Evolutionary conservation across 177 flowering plant genomes (phyloP), one percentile per base, ranked within the genome.

Genomic region (Telopea speciosissima): DNA sequence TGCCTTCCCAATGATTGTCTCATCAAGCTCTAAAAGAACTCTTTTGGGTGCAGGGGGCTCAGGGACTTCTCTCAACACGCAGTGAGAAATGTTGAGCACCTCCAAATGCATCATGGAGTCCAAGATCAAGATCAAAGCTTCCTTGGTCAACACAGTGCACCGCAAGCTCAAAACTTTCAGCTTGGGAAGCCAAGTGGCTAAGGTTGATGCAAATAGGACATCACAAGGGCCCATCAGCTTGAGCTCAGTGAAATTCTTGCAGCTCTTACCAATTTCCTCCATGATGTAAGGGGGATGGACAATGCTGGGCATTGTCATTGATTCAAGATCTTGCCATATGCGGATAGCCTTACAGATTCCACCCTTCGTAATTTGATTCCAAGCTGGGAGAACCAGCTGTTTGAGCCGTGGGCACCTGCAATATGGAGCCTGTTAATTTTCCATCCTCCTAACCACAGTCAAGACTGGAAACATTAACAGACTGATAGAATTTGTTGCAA

Each of bases 221-320:
- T 75, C 70, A 61, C 58, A 75, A 31, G 62, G 62, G 19, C 77
- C 77, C 77, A 70, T 75, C 49, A 75, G 31, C 73, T 75, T 75
- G 24, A 75, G 77, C 25, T 75, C 80, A 19, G 78, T 63, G 69
- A 88, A 86, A 69, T 88, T 88, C 56, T 75, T 79, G 84, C 91
- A 88, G 67, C 77, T 80, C 40, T 49, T 71, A 40, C 84, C 60
- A 52, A 89, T 80, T 65, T 79, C 87, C 73, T 85, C 80, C 82
- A 87, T 73, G 58, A 89, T 70, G 49, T 83, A 81, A 19, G 80
- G 76, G 8, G 88, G 86, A 59, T 70, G 70, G 31, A 80, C 77
- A 42, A 86, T 84, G 85, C 84, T 81, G 13, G 93, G 89, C 90
- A 89, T 85, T 63, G 93, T 89, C 68, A 87, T 49, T 40, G 93